Conservation (phyloP, 495 filamentous ascomycete genomes). For the Podospora pseudoanserina region DNA sequence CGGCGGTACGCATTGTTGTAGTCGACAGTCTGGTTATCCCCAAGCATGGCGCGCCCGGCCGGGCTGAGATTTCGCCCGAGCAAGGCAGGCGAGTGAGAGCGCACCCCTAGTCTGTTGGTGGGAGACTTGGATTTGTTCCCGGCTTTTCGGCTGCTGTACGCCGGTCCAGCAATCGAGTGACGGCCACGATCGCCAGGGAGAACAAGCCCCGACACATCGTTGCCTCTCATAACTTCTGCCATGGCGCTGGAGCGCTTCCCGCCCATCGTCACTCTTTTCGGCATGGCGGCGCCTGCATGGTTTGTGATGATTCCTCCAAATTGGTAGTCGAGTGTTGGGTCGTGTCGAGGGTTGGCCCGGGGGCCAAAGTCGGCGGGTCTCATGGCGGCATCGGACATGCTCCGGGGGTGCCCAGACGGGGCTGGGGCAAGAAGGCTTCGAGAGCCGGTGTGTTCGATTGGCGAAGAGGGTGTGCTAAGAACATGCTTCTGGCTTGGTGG, state of each 20-base stretch:
- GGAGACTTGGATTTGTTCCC: conserved; percentile 62
- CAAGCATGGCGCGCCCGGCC: conserved; percentile 42
- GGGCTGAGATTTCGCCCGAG: conserved; percentile 38
- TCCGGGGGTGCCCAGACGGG: conserved; percentile 38
- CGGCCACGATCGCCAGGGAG: conserved; percentile 44
- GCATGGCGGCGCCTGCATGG: conserved; percentile 39
- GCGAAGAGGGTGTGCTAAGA: conserved; percentile 43
- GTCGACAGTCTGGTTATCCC: conserved; percentile 52
- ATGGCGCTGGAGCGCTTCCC: conserved; percentile 42
- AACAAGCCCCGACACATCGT: conserved; percentile 41
- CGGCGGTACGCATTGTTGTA: conserved; percentile 58
- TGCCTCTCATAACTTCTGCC: conserved; percentile 47
- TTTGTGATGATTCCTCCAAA: conserved; percentile 51
- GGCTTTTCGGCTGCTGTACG: conserved; percentile 32
- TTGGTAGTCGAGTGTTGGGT: conserved; percentile 49
- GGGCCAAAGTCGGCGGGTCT: conserved; percentile 43
- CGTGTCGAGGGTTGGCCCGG: conserved; percentile 30
- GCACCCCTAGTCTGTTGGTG: conserved; percentile 47
- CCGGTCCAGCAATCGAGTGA: conserved; percentile 40
- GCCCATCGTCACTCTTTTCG: conserved; percentile 44
- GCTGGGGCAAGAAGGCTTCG: neutral
- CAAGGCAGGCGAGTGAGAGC: conserved; percentile 58
- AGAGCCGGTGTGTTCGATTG: conserved; percentile 23
- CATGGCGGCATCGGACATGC: conserved; percentile 49
- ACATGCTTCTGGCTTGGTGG: conserved; percentile 30